Conservation (phyloP, 169 alveolate species). For the Perkinsus chesapeaki region DNA sequence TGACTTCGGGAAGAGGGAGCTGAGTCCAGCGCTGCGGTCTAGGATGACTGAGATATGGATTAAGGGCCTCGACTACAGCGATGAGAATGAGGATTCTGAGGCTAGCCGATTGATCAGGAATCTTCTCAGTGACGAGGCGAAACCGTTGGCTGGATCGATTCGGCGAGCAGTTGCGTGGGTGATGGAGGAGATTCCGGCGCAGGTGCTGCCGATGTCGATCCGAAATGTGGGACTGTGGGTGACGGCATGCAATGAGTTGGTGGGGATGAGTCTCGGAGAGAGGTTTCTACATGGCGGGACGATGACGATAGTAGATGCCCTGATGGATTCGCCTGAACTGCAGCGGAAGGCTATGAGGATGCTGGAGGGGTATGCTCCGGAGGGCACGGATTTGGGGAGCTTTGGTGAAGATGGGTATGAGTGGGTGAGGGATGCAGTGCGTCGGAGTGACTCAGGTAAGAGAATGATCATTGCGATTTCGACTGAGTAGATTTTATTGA, state of each 20-base stretch:
- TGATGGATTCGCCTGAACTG: background rate
- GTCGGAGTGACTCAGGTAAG: background rate
- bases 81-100: background rate
- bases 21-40: slow-evolving; percentile 96
- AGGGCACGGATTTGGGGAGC: background rate
- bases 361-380: background rate
- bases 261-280: background rate
- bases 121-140: background rate
- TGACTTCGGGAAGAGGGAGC: slow-evolving; percentile 98
- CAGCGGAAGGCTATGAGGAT: background rate
- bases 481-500: too few relatives aligned
- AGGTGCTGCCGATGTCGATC: background rate
- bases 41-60: slow-evolving; percentile 96
- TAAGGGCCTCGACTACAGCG: slow-evolving; percentile 16
- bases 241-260: background rate
- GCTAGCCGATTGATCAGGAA: background rate
- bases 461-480: too few relatives aligned
- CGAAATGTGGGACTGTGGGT: background rate
- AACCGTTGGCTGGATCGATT: background rate
- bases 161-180: background rate
- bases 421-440: background rate
- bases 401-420: background rate
- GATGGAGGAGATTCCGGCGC: background rate
- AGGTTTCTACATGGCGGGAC: background rate
- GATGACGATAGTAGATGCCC: background rate